phyloP scores from a whole-genome alignment of 2,329 filamentous ascomycete species.

The Pseudomassariella vexata region DNA sequence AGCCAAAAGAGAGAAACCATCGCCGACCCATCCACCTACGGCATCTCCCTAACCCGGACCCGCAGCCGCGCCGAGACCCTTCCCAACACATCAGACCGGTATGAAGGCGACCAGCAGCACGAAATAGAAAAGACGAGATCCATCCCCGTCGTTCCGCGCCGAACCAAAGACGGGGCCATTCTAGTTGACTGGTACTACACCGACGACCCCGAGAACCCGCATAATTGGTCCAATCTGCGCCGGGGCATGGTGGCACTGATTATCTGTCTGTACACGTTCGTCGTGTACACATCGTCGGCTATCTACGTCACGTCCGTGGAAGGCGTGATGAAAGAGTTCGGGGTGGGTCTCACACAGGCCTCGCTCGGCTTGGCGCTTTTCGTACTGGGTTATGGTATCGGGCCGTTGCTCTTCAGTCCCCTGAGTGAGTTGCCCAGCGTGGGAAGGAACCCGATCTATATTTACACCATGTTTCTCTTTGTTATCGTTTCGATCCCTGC shows the following conservation, averaged over 20 bases:
- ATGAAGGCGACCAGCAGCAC: constrained; percentile 16
- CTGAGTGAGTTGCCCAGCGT: constrained; percentile 61
- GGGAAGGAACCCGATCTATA: constrained; percentile 63
- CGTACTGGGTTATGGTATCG: constrained; percentile 58
- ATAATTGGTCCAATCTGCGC: constrained; percentile 45
- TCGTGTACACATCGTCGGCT: constrained; percentile 46
- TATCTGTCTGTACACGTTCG: constrained; percentile 54
- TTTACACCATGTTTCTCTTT: constrained; percentile 62
- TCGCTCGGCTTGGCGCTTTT: constrained; percentile 57
- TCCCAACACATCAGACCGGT: constrained; percentile 16
- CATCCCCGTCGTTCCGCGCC: constrained; percentile 21
- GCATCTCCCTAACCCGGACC: constrained; percentile 12
- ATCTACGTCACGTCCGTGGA: constrained; percentile 42
- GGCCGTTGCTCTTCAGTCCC: constrained; percentile 61
- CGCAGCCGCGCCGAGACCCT: constrained; percentile 18
- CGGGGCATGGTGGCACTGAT: constrained; percentile 34
- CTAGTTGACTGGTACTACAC: constrained; percentile 33
- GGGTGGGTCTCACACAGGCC: constrained; percentile 43
- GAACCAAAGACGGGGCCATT: constrained; percentile 21
- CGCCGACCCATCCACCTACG: constrained; percentile 10
- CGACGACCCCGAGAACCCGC: constrained; percentile 49
- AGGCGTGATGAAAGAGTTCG: constrained; percentile 47
- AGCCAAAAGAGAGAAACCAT: constrained; percentile 11
- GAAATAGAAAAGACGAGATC: constrained; percentile 20
- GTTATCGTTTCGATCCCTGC: constrained; percentile 61